Evolutionary conservation across 2,329 filamentous ascomycete genomes (phyloP).

Genomic region (Arthrobotrys sinensis): DNA sequence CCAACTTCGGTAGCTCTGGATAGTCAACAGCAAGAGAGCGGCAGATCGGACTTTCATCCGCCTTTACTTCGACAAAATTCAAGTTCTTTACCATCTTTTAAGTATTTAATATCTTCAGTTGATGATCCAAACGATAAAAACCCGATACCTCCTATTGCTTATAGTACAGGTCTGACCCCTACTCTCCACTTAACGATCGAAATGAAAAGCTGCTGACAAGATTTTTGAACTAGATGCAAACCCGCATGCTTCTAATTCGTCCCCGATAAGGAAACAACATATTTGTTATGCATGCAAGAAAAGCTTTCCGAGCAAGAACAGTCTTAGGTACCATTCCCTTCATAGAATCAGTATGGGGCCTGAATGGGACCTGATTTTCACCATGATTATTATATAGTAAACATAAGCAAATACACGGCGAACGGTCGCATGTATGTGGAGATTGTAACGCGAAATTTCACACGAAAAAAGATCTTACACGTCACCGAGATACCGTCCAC

Average conservation of each 20-base stretch:
- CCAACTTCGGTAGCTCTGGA: slow-evolving; percentile 19
- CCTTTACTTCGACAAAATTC: slow-evolving; percentile 42
- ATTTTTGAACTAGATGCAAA: slow-evolving; percentile 16
- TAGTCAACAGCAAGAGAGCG: slow-evolving; percentile 31
- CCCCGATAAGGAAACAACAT: slow-evolving; percentile 52
- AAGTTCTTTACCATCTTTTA: slow-evolving; percentile 47
- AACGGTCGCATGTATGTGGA: slow-evolving; percentile 49
- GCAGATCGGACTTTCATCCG: slow-evolving; percentile 34
- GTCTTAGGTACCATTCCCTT: slow-evolving; percentile 19
- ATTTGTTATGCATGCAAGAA: slow-evolving; percentile 54
- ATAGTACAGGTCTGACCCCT: slow-evolving; percentile 30
- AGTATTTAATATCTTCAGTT: slow-evolving; percentile 52
- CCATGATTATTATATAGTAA: slow-evolving; percentile 22
- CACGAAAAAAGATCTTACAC: slow-evolving; percentile 55
- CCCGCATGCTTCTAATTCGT: slow-evolving; percentile 44
- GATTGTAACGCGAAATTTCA: slow-evolving; percentile 58
- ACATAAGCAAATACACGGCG: slow-evolving; percentile 58
- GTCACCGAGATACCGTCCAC: slow-evolving; percentile 56
- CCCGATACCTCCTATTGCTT: slow-evolving; percentile 48
- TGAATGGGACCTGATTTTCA: not conserved
- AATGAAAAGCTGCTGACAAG: not conserved
- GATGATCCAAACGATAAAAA: slow-evolving; percentile 58
- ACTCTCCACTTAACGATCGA: no score
- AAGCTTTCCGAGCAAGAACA: slow-evolving; percentile 51
- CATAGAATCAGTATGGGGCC: not conserved